Conservation (phyloP, 306 rosid genomes). For the Acacia acuminata region DNA sequence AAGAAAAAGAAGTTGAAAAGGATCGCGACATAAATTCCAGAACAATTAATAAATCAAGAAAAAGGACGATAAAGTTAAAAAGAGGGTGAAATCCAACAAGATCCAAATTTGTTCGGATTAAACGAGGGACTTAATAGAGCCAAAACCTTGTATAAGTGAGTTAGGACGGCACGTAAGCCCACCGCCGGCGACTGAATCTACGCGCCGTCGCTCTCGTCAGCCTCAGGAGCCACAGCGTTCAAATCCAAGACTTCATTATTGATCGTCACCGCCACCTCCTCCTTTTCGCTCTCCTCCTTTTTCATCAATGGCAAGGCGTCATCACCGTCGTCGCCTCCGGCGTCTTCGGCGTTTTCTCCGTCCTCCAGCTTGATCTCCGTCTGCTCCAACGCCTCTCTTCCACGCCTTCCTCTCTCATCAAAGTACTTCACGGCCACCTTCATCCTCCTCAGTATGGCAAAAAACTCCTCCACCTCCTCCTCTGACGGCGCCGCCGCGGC, state of each 20-base stretch:
- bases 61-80: not conserved
- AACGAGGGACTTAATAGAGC: not conserved
- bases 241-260: conserved; percentile 28
- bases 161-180: conserved; percentile 29
- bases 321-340: not conserved
- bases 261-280: not conserved
- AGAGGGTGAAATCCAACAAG: no score
- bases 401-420: conserved; percentile 35
- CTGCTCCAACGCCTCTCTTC: conserved; percentile 36
- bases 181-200: not conserved
- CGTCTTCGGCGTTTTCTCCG: not conserved
- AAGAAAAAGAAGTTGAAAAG: not conserved
- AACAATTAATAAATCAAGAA: conserved; percentile 5
- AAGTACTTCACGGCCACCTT: conserved; percentile 66
- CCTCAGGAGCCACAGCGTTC: conserved; percentile 39
- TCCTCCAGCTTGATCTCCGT: conserved; percentile 11
- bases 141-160: not conserved
- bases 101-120: not conserved
- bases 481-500: conserved; percentile 39
- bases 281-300: not conserved
- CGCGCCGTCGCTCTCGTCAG: conserved; percentile 21
- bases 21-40: not conserved
- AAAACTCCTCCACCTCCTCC: conserved; percentile 83
- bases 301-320: not conserved
- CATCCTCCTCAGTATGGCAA: conserved; percentile 72